Evolutionary conservation across 2,329 filamentous ascomycete species (phyloP).

Genomic region (Claviceps pazoutovae): DNA sequence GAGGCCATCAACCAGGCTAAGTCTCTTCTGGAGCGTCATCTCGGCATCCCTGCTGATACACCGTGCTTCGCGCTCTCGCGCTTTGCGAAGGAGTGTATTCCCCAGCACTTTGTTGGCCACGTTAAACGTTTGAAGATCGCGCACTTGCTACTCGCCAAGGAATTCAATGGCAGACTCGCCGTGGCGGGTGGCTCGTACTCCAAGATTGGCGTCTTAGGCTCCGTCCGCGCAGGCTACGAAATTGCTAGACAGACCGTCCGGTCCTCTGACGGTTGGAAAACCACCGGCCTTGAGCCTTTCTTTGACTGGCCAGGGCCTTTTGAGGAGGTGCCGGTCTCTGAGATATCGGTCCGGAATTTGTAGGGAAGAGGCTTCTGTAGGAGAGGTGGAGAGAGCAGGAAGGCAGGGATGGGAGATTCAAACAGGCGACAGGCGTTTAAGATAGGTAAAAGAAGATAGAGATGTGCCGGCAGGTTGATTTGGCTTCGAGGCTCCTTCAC

Average conservation of each 20-base stretch:
- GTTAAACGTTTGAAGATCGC: slow-evolving; percentile 43
- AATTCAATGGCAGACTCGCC: slow-evolving; percentile 49
- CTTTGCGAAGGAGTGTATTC: slow-evolving; percentile 59
- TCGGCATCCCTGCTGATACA: slow-evolving; percentile 48
- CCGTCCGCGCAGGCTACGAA: slow-evolving; percentile 31
- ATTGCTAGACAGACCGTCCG: slow-evolving; percentile 11
- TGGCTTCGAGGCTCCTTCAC: too few relatives aligned
- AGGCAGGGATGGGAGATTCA: not conserved
- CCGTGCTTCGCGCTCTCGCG: slow-evolving; percentile 48
- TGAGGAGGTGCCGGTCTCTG: slow-evolving; percentile 11
- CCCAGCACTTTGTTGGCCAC: slow-evolving; percentile 80
- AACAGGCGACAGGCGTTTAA: not conserved
- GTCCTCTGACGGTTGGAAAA: slow-evolving; percentile 9
- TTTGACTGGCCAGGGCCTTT: slow-evolving; percentile 12
- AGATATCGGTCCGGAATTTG: slow-evolving; percentile 16
- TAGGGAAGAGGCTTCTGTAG: not conserved
- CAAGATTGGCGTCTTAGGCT: slow-evolving; percentile 34
- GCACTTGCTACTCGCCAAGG: slow-evolving; percentile 36
- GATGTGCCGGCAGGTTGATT: not conserved
- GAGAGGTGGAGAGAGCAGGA: not conserved
- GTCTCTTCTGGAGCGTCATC: slow-evolving; percentile 55
- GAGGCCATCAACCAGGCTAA: slow-evolving; percentile 58
- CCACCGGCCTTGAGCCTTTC: slow-evolving; percentile 18
- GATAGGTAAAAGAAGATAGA: not conserved
- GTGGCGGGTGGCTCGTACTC: slow-evolving; percentile 46